phyloP scores from a whole-genome alignment of 2,329 filamentous ascomycete genomes.

The Colletotrichum sp. region DNA sequence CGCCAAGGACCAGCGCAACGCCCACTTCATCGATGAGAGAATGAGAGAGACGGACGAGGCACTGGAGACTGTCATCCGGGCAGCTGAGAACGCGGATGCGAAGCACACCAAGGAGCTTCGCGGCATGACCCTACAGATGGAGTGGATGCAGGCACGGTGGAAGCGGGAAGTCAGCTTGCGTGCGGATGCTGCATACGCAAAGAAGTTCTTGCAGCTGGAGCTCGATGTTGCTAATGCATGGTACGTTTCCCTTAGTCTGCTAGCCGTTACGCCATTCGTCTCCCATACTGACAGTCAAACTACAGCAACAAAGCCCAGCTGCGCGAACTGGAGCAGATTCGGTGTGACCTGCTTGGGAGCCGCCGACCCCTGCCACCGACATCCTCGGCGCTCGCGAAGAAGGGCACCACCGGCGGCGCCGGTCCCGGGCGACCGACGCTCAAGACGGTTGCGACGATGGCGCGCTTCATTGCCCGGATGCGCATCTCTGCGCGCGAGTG shows the following conservation, averaged over 20 bases:
- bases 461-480: constrained; percentile 59
- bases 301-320: constrained; percentile 91
- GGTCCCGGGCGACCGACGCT: constrained; percentile 36
- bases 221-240: constrained; percentile 87
- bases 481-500: constrained; percentile 53
- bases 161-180: constrained; percentile 82
- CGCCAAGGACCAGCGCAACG: constrained; percentile 28
- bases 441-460: constrained; percentile 49
- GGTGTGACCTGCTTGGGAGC: constrained; percentile 44
- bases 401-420: neutral
- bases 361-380: constrained; percentile 39
- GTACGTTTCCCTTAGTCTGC: constrained; percentile 64
- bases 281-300: constrained; percentile 27
- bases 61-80: constrained; percentile 63
- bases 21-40: constrained; percentile 34
- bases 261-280: neutral
- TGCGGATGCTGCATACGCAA: constrained; percentile 82
- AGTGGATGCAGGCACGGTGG: constrained; percentile 85
- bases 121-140: constrained; percentile 86
- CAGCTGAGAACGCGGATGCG: constrained; percentile 67
- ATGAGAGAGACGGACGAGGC: constrained; percentile 51
- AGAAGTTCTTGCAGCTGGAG: constrained; percentile 80
- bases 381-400: constrained; percentile 23
- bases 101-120: constrained; percentile 77
- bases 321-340: constrained; percentile 83